Evolutionary conservation across 2,329 filamentous ascomycete species (phyloP), one percentile per base, ranked within the genome.

Genomic region (Pestalotiopsis sp.): DNA sequence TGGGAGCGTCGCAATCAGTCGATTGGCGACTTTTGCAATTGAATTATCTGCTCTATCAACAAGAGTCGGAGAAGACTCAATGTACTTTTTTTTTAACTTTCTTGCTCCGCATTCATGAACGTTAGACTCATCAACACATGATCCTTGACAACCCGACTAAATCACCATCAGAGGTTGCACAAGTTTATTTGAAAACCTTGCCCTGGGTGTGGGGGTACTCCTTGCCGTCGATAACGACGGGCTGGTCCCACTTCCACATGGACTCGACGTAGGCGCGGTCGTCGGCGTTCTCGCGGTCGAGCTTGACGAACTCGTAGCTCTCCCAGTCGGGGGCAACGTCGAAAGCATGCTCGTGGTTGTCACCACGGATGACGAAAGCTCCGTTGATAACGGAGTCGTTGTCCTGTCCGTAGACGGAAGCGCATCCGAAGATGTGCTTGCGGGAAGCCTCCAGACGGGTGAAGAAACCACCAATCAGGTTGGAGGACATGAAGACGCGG

Each of bases 401-500:
- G 89, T 90, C 90, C 81, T 87, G 83, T 78, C 96, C 96, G 81
- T 92, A 99, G 74, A 99, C 96, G 74, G 93, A 95, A 76, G 90
- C 89, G 77, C 87, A 90, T 76, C 96, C 96, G 84, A 99, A 98
- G 80, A 99, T 84, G 89, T 94, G 97, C 91, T 99, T 99, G 87
- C 96, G 94, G 80, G 94, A 97, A 72, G 81, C 96, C 89, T 99
- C 96, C 70, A 99, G 93, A 88, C 96, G 96, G 82, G 90, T 89
- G 86, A 98, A 97, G 90, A 99, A 97, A 81, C 96, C 96, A 84
- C 93, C 94, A 81, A 99, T 95, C 83, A 98, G 86, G 90, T 99
- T 99, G 88, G 92, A 93, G 76, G 94, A 95, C 96, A 99, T 99
- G 92, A 99, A 99, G 79, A 92, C 92, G 83, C 96, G 86, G 79